Conservation (phyloP, 1,284 basidiomycete species). For the Sanguinoderma infundibulare region DNA sequence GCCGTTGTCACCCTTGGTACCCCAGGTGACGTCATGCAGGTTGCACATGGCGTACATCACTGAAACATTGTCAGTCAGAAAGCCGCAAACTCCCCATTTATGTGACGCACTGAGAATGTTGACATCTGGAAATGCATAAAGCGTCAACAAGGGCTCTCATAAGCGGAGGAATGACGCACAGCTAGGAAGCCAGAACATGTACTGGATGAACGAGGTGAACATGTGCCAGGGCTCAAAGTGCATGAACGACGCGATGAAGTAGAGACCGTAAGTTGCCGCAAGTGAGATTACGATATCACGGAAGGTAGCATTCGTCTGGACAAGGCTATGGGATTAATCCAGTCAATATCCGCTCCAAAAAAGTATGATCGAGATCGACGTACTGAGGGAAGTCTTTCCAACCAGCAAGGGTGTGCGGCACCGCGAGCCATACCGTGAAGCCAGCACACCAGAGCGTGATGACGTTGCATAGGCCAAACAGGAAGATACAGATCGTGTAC, state of each 20-base stretch:
- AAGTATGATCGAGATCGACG: conserved; percentile 29
- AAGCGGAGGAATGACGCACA: conserved; percentile 48
- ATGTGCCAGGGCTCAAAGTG: conserved; percentile 95
- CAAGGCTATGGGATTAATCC: conserved; percentile 44
- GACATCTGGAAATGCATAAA: conserved; percentile 56
- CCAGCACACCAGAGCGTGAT: conserved; percentile 87
- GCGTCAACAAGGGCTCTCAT: conserved; percentile 6
- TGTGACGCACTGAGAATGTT: conserved; percentile 74
- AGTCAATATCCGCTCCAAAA: conserved; percentile 13
- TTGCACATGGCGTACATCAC: conserved; percentile 94
- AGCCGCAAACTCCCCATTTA: background rate
- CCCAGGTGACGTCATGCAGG: conserved; percentile 89
- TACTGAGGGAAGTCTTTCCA: conserved; percentile 75
- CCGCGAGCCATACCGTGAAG: conserved; percentile 85
- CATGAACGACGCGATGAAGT: conserved; percentile 85
- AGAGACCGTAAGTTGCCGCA: conserved; percentile 88
- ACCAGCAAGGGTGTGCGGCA: conserved; percentile 72
- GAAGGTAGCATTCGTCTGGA: conserved; percentile 71
- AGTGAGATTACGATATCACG: conserved; percentile 82
- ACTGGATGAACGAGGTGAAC: conserved; percentile 88
- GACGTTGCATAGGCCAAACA: conserved; percentile 77
- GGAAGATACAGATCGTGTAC: conserved; percentile 73
- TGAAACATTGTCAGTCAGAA: conserved; percentile 26
- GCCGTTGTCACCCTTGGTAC: conserved; percentile 91
- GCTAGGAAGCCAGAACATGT: conserved; percentile 80